Evolutionary conservation across 2,329 filamentous ascomycete genomes (phyloP), one percentile per base, ranked within the genome.

Genomic region (Verticillium zaregamsianum): DNA sequence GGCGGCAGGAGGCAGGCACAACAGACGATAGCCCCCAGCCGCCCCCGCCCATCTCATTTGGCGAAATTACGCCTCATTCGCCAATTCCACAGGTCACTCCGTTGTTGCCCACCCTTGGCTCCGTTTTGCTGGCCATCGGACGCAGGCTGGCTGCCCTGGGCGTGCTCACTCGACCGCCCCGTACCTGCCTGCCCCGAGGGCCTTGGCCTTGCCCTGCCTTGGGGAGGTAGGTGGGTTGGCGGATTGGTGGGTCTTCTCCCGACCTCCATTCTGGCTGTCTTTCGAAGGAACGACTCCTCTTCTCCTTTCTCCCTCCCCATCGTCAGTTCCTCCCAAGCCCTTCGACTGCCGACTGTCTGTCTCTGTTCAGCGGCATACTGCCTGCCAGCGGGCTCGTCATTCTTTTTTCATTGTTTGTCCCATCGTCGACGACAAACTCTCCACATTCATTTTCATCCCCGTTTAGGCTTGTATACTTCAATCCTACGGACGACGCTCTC

Each of bases 301-400:
- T 60, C 40, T 57, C 62, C 52, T 61, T 49, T 45, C 60, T 61
- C 62, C 61, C 60, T 57, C 59, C 59, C 62, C 68, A 72, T 74
- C 72, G 74, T 71, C 71, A 67, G 68, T 70, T 70, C 59, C 62
- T 68, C 66, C 66, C 68, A 68, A 66, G 67, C 69, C 67, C 65
- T 63, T 61, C 66, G 66, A 67, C 69, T 70, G 68, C 72, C 74
- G 73, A 79, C 73, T 74, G 76, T 71, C 69, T 49, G 25, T 31
- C 31, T 33, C 54, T 55, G 15, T 28, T 28, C 20, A 20, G 45
- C 45, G 45, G 45, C n/a, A 69, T 70, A 64, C 71, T 75, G 80
- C 80, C 81, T 82, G 81, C 80, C 79, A 81, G 80, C 82, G 75
- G 83, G 83, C 81, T 76, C 77, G 80, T 77, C 85, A 80, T 77